phyloP scores from a whole-genome alignment of 352 stramenopile species.

The Phytophthora colocasiae region DNA sequence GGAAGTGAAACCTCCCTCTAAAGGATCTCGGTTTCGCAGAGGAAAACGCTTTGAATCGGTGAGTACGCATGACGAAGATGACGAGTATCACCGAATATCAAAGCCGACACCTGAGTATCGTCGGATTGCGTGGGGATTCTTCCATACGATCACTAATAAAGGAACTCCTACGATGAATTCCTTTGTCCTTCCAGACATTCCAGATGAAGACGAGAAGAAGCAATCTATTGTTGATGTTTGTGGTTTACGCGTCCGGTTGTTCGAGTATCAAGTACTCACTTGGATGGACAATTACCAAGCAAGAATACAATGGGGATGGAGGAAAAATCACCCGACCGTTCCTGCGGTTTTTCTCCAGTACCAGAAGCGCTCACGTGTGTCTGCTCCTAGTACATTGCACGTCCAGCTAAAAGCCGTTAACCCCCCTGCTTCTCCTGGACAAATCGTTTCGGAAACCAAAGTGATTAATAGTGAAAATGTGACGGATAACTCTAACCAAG shows the following conservation, averaged over 20 bases:
- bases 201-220: conserved; percentile 8
- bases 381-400: conserved; percentile 46
- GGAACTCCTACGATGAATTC: conserved; percentile 45
- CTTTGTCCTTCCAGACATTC: conserved; percentile 41
- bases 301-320: conserved; percentile 54
- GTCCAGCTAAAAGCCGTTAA: conserved; percentile 41
- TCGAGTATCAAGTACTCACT: conserved; percentile 60
- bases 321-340: conserved; percentile 38
- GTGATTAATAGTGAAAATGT: not conserved
- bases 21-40: conserved; percentile 28
- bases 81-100: conserved; percentile 17
- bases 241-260: conserved; percentile 57
- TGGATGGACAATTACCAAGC: conserved; percentile 76
- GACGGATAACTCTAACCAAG: not conserved
- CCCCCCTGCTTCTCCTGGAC: conserved; percentile 5
- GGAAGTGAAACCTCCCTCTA: conserved; percentile 32
- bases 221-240: conserved; percentile 22
- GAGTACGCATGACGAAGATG: conserved; percentile 39
- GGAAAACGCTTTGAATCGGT: conserved; percentile 36
- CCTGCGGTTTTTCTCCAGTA: conserved; percentile 72
- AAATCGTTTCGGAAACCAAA: conserved; percentile 1
- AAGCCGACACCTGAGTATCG: conserved; percentile 20
- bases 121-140: conserved; percentile 69
- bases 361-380: conserved; percentile 47
- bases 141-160: conserved; percentile 55